Base-by-base conservation (phyloP, 2,329 filamentous ascomycete species). In the Aspergillus versicolor region DNA sequence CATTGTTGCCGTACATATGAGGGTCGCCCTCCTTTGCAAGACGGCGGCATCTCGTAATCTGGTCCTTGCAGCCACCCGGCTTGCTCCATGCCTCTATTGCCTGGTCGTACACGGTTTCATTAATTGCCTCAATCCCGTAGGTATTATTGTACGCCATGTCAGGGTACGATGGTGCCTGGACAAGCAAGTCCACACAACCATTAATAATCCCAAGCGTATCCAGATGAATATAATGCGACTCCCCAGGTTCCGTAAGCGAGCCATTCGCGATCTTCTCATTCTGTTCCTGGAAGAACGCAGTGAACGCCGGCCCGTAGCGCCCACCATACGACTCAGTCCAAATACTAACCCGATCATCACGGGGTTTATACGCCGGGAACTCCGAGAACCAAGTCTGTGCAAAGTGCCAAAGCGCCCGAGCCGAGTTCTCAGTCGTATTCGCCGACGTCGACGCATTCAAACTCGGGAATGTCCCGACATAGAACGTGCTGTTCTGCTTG, bases 311-410 rank as follows among this genome's bases (percentile, higher is more conserved):
- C 3, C 72, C 77, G 57, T 79, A 80, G 38, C 69, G 73, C 3
- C 77, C 77, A 27, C 77, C 77, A 43, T 77, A 79, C 7, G 76
- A 78, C 62, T 79, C 76, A 1, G 74, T 78, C 74, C 74, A 78
- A 48, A 78, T 71, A 57, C 74, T 76, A 41, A 78, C 70, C 15
- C 71, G 71, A 45, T 84, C 81, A 58, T 86, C 81, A 43, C 81
- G 80, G 3, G 81, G 81, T 67, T 82, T 79, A 65, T 89, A 88
- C 30, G 80, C 77, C 0, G 84, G 85, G 57, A 89, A 89, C 30
- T 84, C 81, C 4, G 82, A 77, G 54, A 86, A 84, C 77, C 86
- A 90, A 1, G 79, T 78, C 66, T 86, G 84, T 0, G 82, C 77
- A 69, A 86, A 85, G 63, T 82, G 78, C 84, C 84, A 86, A 5